phyloP scores from a whole-genome alignment of 192 early-diverging fungal species.

The Coemansia erecta region DNA sequence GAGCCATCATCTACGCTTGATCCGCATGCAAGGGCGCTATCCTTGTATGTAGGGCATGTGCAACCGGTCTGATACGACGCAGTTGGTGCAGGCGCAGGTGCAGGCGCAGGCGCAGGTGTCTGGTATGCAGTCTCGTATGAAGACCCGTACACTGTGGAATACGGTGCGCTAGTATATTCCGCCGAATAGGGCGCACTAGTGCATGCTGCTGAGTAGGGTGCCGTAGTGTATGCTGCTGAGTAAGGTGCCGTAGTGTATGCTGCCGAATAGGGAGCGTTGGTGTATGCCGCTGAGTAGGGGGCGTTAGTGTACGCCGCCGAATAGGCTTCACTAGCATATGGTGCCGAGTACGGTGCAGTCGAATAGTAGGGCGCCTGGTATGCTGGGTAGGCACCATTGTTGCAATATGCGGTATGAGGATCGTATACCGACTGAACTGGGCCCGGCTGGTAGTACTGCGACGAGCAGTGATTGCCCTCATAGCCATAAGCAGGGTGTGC shows the following conservation, averaged over 20 bases:
- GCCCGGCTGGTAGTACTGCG: neutral
- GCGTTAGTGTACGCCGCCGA: neutral
- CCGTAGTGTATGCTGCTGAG: neutral
- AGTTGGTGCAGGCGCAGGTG: neutral
- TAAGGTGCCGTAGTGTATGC: neutral
- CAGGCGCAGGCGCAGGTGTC: neutral
- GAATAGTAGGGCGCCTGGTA: neutral
- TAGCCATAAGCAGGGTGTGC: neutral
- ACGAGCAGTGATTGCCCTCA: neutral
- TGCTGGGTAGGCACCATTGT: neutral
- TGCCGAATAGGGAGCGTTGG: neutral
- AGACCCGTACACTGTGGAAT: neutral
- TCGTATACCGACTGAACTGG: constrained; percentile 5
- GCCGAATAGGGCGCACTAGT: neutral
- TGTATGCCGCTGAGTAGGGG: neutral
- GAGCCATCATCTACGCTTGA: neutral
- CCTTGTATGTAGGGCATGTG: neutral
- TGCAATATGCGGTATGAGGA: neutral
- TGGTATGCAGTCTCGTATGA: neutral
- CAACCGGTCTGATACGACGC: constrained; percentile 10
- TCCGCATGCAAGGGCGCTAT: neutral
- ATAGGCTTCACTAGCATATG: constrained; percentile 1
- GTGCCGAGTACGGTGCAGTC: neutral
- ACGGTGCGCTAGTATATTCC: neutral
- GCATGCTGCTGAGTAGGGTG: neutral